Percentiles rank a stretch among this genome's conserved stretches.
Evolutionary conservation across 192 early-diverging fungal genomes (phyloP).

Genomic region (Allomyces arbusculus): DNA sequence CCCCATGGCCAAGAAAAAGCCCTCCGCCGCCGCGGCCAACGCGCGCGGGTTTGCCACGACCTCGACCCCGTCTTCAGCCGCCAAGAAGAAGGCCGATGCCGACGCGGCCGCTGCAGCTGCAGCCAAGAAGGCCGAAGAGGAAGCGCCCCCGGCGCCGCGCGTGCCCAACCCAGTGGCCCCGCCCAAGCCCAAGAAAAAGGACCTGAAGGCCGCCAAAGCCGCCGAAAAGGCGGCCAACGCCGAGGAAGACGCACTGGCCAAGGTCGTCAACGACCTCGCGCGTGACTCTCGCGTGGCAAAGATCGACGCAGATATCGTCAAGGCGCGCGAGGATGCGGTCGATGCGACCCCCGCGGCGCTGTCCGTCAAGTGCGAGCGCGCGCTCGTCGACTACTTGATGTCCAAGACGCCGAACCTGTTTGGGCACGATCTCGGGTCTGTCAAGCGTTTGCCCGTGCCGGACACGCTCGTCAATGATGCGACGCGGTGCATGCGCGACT

Average conservation of each 20-base stretch:
- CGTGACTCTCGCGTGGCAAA: neutral
- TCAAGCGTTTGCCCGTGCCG: neutral
- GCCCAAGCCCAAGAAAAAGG: neutral
- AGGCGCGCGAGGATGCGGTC: neutral
- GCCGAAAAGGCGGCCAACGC: neutral
- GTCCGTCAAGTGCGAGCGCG: neutral
- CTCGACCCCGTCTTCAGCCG: neutral
- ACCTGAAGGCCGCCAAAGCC: neutral
- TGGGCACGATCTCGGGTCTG: too few relatives aligned
- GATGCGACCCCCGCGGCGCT: neutral
- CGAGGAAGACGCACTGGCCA: neutral
- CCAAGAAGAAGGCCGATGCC: neutral
- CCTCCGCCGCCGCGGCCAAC: neutral
- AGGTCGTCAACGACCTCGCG: neutral
- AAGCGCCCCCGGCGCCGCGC: neutral
- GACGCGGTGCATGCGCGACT: neutral
- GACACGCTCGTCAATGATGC: neutral
- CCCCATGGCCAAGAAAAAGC: neutral
- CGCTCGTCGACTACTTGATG: neutral
- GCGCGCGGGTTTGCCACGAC: neutral
- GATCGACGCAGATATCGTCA: neutral
- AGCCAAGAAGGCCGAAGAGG: neutral
- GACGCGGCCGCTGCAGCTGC: neutral
- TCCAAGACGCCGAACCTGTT: neutral
- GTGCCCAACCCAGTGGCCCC: neutral